Percentiles rank a stretch among this genome's conserved stretches.
phyloP scores from a whole-genome alignment of 345 rosid genomes.

The Bruguiera sexangula region DNA sequence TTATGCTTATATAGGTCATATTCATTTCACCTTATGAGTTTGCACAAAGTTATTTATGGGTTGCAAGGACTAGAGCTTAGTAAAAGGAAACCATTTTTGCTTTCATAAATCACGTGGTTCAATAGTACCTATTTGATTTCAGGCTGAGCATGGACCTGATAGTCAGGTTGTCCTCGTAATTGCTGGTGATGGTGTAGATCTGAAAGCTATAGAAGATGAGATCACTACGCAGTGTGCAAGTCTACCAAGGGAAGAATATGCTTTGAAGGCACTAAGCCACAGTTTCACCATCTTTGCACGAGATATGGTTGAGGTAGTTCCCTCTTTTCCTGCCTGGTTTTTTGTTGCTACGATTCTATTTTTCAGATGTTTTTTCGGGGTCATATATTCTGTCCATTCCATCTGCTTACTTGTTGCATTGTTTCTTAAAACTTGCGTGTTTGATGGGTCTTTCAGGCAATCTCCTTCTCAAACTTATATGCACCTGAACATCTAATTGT shows the following conservation, averaged over 20 bases:
- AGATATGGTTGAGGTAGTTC: constrained; percentile 77
- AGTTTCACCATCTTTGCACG: constrained; percentile 73
- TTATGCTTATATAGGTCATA: too few species aligned
- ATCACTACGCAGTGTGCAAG: constrained; percentile 62
- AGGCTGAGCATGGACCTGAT: constrained; percentile 99
- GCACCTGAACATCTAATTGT: constrained; percentile 94
- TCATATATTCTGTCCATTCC: not conserved
- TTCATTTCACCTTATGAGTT: too few species aligned
- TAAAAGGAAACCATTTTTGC: not conserved
- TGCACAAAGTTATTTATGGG: too few species aligned
- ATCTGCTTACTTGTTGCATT: not conserved
- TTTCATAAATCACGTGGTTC: not conserved
- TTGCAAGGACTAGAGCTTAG: too few species aligned
- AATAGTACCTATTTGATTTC: constrained; percentile 18
- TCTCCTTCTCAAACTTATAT: constrained; percentile 77
- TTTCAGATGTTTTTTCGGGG: not conserved
- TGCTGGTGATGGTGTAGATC: constrained; percentile 69
- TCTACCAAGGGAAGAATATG: constrained; percentile 84
- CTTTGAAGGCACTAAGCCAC: constrained; percentile 78
- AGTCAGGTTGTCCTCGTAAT: constrained; percentile 92
- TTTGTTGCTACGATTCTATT: not conserved
- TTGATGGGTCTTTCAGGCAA: constrained; percentile 42
- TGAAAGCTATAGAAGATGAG: constrained; percentile 73
- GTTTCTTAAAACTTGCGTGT: not conserved
- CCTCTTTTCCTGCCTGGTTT: not conserved